Evolutionary conservation across 2,329 filamentous ascomycete genomes (phyloP).

Genomic region (Ophiostoma sp.): DNA sequence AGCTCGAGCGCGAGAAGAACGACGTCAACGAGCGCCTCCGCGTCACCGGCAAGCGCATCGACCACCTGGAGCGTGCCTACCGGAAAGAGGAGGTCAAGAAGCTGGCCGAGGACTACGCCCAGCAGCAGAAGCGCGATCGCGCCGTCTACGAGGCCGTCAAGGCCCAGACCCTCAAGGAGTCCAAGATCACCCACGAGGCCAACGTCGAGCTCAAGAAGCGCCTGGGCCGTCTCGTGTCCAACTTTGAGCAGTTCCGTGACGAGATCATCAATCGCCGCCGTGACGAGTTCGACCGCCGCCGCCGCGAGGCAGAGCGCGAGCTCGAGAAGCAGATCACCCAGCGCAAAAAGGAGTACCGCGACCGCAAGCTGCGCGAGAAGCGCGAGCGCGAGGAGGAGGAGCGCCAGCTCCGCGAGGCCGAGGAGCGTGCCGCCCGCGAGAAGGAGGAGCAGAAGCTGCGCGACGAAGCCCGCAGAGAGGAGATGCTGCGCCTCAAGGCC

Average conservation of each 20-base stretch:
- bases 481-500: constrained; percentile 61
- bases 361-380: constrained; percentile 76
- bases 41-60: constrained; percentile 89
- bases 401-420: constrained; percentile 70
- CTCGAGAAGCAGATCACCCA: constrained; percentile 84
- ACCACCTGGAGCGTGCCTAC: constrained; percentile 95
- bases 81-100: constrained; percentile 94
- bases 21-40: constrained; percentile 86
- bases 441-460: constrained; percentile 76
- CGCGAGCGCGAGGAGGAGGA: constrained; percentile 80
- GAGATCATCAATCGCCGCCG: constrained; percentile 80
- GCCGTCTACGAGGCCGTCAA: constrained; percentile 76
- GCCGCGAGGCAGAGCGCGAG: constrained; percentile 85
- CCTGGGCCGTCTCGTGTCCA: constrained; percentile 74
- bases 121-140: constrained; percentile 71
- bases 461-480: constrained; percentile 73
- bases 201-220: constrained; percentile 91
- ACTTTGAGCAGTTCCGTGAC: constrained; percentile 77
- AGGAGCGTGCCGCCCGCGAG: constrained; percentile 73
- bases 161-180: constrained; percentile 68
- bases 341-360: constrained; percentile 82
- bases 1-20: constrained; percentile 97
- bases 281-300: constrained; percentile 92
- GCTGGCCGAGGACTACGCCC: constrained; percentile 75
- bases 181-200: constrained; percentile 84